A percentile compares a stretch with the other conserved stretches of the same genome.
phyloP scores from a whole-genome alignment of 2,329 filamentous ascomycete genomes.

The Diaporthe batatas region DNA sequence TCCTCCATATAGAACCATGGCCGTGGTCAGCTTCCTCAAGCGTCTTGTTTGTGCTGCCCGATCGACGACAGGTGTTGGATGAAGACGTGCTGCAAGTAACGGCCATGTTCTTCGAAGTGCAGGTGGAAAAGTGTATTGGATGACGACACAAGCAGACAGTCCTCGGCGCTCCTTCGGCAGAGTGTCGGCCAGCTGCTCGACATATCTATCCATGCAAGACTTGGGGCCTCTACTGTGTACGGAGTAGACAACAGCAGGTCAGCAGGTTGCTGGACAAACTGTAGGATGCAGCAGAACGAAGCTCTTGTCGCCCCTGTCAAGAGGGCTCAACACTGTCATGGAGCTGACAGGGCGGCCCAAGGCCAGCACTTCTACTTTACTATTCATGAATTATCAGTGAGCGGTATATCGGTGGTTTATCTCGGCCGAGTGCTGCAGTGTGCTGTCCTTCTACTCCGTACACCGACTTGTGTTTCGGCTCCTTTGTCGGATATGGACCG shows the following conservation, averaged over 20 bases:
- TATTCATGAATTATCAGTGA: neutral
- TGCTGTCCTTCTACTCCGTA: neutral
- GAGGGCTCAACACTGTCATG: too few species aligned
- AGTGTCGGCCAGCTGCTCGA: neutral
- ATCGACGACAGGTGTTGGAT: neutral
- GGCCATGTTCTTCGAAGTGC: neutral
- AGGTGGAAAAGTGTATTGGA: neutral
- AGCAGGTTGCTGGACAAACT: too few species aligned
- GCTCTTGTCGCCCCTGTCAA: too few species aligned
- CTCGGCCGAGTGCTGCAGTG: neutral
- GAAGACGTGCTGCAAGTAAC: neutral
- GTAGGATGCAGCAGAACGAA: too few species aligned
- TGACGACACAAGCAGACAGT: neutral
- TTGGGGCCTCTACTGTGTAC: too few species aligned
- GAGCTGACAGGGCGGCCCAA: too few species aligned
- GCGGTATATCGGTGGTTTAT: neutral
- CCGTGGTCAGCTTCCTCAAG: neutral
- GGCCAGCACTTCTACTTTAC: neutral
- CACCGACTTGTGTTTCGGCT: neutral
- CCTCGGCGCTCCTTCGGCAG: too few species aligned
- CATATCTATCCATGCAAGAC: too few species aligned
- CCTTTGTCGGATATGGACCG: slow-evolving; percentile 6
- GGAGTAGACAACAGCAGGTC: too few species aligned
- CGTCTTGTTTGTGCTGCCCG: too few species aligned
- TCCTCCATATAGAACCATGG: neutral